These are phyloP conservation scores for Jacaranda mimosifolia DNA, from an alignment of 257 asterid species.

Conservation along the genomic window DNA sequence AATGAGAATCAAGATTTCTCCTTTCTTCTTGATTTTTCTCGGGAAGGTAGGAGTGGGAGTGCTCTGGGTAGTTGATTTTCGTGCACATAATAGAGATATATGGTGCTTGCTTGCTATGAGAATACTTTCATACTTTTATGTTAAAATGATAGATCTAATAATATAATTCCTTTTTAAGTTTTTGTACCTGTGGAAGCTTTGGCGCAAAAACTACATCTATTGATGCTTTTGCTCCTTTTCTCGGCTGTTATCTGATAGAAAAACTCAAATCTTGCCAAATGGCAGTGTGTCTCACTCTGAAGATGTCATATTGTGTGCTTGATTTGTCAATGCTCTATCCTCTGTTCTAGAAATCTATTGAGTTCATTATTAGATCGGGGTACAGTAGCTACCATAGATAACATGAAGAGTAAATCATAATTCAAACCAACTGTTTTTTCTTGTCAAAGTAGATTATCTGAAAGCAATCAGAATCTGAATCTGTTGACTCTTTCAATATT, in stretches of 20 bases:
- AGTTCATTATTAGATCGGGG: not conserved
- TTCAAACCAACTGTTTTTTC: not conserved
- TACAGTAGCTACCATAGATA: not conserved
- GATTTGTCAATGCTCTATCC: not conserved
- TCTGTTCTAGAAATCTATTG: too few species aligned
- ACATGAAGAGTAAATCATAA: not conserved
- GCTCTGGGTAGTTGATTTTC: not conserved
- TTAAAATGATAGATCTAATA: not conserved
- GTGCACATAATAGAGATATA: not conserved
- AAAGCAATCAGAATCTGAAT: not conserved
- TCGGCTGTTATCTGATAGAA: not conserved
- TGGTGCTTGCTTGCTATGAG: not conserved
- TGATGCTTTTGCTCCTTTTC: not conserved
- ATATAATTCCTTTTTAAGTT: not conserved
- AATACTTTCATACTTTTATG: not conserved
- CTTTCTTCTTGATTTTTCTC: slow-evolving; percentile 8
- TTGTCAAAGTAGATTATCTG: not conserved
- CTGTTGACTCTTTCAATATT: not conserved
- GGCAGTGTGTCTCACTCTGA: not conserved
- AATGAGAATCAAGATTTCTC: not conserved
- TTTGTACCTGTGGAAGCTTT: not conserved
- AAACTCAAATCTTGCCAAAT: not conserved
- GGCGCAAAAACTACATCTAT: not conserved
- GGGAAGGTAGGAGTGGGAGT: not conserved
- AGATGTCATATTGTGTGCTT: not conserved